These are phyloP conservation scores for Arabidopsis lyrata DNA, from an alignment of 441 rosid genomes.

Conservation along the genomic window DNA sequence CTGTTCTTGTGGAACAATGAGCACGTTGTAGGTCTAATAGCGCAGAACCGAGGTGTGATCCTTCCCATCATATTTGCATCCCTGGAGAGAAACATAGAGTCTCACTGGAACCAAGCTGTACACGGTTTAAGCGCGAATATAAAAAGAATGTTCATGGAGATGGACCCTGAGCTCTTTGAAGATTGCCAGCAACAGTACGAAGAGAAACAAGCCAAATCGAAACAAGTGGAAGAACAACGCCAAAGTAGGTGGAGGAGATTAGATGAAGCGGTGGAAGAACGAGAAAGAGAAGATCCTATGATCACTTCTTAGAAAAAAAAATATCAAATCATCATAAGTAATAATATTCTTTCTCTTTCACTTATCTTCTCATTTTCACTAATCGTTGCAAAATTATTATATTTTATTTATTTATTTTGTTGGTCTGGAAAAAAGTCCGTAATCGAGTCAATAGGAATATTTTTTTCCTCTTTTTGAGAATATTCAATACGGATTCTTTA, in stretches of 20 bases:
- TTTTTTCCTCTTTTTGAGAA: no score
- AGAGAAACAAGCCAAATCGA: slow-evolving; percentile 71
- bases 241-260: slow-evolving; percentile 81
- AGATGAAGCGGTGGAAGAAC: slow-evolving; percentile 70
- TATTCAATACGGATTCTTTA: slow-evolving; percentile 8
- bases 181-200: slow-evolving; percentile 67
- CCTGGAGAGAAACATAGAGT: slow-evolving; percentile 74
- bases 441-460: slow-evolving; percentile 5
- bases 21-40: slow-evolving; percentile 78
- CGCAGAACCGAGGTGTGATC: slow-evolving; percentile 72
- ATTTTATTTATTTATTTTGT: slow-evolving; percentile 16
- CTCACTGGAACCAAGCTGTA: slow-evolving; percentile 95
- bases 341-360: slow-evolving; percentile 20
- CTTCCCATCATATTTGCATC: slow-evolving; percentile 80
- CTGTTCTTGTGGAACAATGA: slow-evolving; percentile 96
- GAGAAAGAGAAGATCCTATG: slow-evolving; percentile 71
- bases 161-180: slow-evolving; percentile 83
- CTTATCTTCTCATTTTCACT: slow-evolving; percentile 3
- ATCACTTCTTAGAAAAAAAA: slow-evolving; percentile 30
- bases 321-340: slow-evolving; percentile 17
- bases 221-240: slow-evolving; percentile 77
- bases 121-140: slow-evolving; percentile 83
- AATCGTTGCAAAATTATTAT: slow-evolving; percentile 16
- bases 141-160: slow-evolving; percentile 84
- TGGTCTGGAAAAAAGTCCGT: slow-evolving; percentile 9